These are phyloP conservation scores for Nyssa sinensis DNA, from an alignment of 148 eudicot genomes.

Conservation along the genomic window DNA sequence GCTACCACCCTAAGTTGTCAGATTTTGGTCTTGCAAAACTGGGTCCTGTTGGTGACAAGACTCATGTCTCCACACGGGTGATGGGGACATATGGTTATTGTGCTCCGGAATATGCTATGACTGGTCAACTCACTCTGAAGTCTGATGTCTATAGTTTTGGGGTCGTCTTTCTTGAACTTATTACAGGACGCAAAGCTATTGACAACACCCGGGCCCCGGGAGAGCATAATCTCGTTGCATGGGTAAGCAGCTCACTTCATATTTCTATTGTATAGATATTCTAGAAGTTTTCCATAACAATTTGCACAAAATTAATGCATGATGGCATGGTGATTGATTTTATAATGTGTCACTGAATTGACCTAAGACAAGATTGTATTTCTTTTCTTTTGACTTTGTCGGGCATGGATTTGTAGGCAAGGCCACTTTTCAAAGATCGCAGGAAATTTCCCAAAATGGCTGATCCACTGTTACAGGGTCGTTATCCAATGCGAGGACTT, in stretches of 20 bases:
- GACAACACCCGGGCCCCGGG: constrained; percentile 69
- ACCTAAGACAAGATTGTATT: too few relatives aligned
- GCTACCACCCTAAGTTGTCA: constrained; percentile 76
- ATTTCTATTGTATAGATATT: not conserved
- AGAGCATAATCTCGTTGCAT: constrained; percentile 92
- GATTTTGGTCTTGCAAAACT: constrained; percentile 89
- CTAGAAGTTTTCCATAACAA: not conserved
- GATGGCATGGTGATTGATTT: too few relatives aligned
- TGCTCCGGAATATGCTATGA: constrained; percentile 97
- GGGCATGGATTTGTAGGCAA: constrained; percentile 50
- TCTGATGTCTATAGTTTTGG: constrained; percentile 93
- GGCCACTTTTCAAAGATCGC: constrained; percentile 86
- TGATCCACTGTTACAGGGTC: constrained; percentile 80
- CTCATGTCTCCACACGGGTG: constrained; percentile 89
- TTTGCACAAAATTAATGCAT: too few relatives aligned
- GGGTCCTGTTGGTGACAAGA: constrained; percentile 93
- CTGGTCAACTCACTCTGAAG: constrained; percentile 86
- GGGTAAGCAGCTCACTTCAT: constrained; percentile 47
- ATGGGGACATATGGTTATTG: constrained; percentile 97
- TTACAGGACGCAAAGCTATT: constrained; percentile 87
- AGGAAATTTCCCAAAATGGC: constrained; percentile 93
- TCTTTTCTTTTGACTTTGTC: not conserved
- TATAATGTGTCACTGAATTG: too few relatives aligned
- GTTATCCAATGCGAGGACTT: constrained; percentile 82
- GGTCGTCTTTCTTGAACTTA: constrained; percentile 82